Evolutionary conservation across 2,329 filamentous ascomycete species (phyloP), one percentile per base, ranked within the genome.

Genomic region (Laburnicola sp.): DNA sequence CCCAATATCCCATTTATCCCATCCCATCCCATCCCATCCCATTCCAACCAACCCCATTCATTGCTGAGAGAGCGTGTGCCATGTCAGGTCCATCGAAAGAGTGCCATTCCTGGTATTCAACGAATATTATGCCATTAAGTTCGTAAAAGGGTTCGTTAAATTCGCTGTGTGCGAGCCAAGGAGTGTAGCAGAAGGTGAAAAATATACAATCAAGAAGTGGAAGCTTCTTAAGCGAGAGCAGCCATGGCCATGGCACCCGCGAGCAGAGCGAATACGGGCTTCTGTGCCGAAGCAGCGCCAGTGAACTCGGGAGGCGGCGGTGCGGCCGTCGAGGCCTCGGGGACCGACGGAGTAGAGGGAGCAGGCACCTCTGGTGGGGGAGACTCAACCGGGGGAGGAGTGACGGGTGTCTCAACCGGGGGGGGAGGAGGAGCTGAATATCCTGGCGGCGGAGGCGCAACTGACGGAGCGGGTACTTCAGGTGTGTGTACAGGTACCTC

Each of bases 181-280:
- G 46, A 48, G 46, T 7, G 46, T 42, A 16, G 9, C 11, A 36
- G 31, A 48, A 48, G 30, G 6, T 35, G 25, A 30, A 48, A 28
- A 34, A 36, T 36, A 42, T 42, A 48, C 46, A 41, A 2, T 10
- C 4, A 30, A 48, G 25, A 39, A 35, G 30, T 26, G 11, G 21
- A 37, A 3, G 23, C 10, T 22, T 10, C 40, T 50, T 54, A 60
- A 10, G 35, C 44, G 36, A 54, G 30, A 39, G 44, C 48, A 16
- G 47, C 41, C 3, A 60, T n/a, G 3, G 50, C 57, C 9, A 53
- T 32, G n/a, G 51, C 57, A 50, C 55, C 57, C 22, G 51, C 55
- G 8, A 58, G 21, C 28, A 60, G 44, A 6, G 48, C 57, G 6
- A 48, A 34, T 22, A 53, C 16, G 7, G 57, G 57, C 49, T 53